Conservation (phyloP, 257 asterid genomes). For the Penstemon newberryi region DNA sequence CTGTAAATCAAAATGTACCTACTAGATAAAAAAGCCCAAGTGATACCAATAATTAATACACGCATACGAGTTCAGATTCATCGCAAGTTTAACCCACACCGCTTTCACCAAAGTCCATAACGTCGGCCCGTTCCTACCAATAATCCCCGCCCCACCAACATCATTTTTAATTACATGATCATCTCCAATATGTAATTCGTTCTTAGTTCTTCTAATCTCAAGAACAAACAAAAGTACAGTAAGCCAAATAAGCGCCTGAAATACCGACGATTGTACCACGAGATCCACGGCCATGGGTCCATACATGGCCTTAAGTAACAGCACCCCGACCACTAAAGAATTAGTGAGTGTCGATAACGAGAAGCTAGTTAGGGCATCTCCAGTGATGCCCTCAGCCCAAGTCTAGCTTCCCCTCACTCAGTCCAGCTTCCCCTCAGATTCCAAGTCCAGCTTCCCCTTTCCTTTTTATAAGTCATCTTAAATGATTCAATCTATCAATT, state of each 20-base stretch:
- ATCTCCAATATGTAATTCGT: constrained; percentile 1
- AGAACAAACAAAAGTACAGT: constrained; percentile 45
- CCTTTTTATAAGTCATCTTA: too few species aligned
- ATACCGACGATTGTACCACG: constrained; percentile 52
- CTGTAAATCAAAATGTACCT: constrained; percentile 34
- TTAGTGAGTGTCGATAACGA: constrained; percentile 52
- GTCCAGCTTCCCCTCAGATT: too few species aligned
- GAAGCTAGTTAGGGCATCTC: constrained; percentile 59
- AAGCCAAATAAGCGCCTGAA: constrained; percentile 58
- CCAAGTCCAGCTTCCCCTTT: too few species aligned
- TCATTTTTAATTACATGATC: neutral
- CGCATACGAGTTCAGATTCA: constrained; percentile 61
- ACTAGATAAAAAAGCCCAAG: constrained; percentile 58
- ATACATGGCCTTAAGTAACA: constrained; percentile 59
- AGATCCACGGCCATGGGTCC: constrained; percentile 47
- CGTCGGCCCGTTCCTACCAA: neutral
- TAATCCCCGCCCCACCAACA: neutral
- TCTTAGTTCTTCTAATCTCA: constrained; percentile 39
- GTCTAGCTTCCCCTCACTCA: too few species aligned
- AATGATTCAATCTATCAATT: too few species aligned
- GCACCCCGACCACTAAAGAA: constrained; percentile 67
- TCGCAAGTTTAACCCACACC: constrained; percentile 47
- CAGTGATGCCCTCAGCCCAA: too few species aligned
- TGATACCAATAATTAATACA: constrained; percentile 43
- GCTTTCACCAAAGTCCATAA: constrained; percentile 32